Conservation (phyloP, 2,329 filamentous ascomycete species). For the Oidium heveae region DNA sequence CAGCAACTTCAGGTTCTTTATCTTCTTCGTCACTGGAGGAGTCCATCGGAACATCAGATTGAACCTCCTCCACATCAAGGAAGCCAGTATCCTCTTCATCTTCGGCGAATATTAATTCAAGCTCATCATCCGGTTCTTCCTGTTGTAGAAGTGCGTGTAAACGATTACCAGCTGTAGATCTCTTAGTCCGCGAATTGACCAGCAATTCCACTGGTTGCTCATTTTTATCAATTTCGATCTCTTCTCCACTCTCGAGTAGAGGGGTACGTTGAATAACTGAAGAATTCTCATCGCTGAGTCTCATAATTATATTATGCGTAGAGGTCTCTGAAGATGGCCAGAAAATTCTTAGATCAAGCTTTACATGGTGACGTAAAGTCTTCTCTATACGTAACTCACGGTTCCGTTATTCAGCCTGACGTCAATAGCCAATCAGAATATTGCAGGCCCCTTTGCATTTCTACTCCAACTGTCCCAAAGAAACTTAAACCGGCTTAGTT, state of each 20-base stretch:
- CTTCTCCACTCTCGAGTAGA: background rate
- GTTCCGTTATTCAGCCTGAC: no score
- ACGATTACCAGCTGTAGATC: conserved; percentile 63
- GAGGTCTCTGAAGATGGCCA: no score
- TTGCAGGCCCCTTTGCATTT: no score
- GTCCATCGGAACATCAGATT: conserved; percentile 63
- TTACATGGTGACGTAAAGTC: no score
- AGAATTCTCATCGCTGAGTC: no score
- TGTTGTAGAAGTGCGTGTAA: conserved; percentile 56
- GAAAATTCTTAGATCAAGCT: no score
- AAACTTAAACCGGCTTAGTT: no score
- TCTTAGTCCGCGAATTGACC: conserved; percentile 45
- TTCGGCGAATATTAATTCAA: conserved; percentile 54
- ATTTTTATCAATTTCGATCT: conserved; percentile 2
- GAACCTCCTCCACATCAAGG: conserved; percentile 37
- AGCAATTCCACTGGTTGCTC: conserved; percentile 33
- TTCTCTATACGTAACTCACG: no score
- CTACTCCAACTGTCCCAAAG: no score
- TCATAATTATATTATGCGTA: no score
- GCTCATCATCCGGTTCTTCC: conserved; percentile 33
- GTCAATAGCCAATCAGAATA: no score
- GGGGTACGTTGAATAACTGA: background rate
- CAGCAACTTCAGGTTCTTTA: conserved; percentile 33
- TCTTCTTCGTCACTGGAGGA: conserved; percentile 69
- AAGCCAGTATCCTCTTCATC: conserved; percentile 45